Base-by-base conservation (phyloP, 371 early-diverging fungal genomes). In the Syncephalastrum monosporum region DNA sequence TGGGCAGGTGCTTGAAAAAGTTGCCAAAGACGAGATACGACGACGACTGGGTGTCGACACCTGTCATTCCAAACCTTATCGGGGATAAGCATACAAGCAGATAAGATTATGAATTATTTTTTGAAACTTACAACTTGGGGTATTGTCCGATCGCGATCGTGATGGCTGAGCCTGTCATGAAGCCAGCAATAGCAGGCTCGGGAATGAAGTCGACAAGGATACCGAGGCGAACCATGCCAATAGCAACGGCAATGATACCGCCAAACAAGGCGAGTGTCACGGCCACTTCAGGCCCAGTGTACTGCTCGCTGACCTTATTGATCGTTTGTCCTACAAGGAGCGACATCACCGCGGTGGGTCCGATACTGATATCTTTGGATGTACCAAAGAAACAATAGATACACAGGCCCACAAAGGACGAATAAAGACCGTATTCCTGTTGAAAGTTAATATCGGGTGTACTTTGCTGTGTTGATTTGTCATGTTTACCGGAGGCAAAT, bases 161-260 rank as follows among this genome's bases (percentile, higher is more conserved):
- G 24, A 87, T 72, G 1, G 90, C 90, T 5, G 89, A 85, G 15
- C 90, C 89, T 8, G 83, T 74, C 57, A 85, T 88, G 59, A 89
- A 89, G 0, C 89, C 89, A 6, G 81, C 78, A 50, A 89, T 80
- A 8, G 87, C 89, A 5, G 87, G 79, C 7, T 86, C 91, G 3
- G 96, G 90, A 47, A 96, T 91, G 60, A 96, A 92, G 62, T 96
- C 94, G 23, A 94, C 87, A 6, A 96, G 55, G 52, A 92, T 82
- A 21, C 95, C 95, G 8, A 94, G 72, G 5, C 91, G 85, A 38
- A 92, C 65, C 15, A 91, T 63, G 6, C 95, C 93, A 42, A 96
- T 68, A 13, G 74, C 70, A 24, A 85, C 69, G 29, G 86, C 75
- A 50, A 93, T 66, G 46, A 88, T 66, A 12, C 91, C 86, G 15